Percentiles rank a stretch among this genome's conserved stretches.
Evolutionary conservation across 2,329 filamentous ascomycete species (phyloP).

Genomic region (Ophiostoma fasciatum): DNA sequence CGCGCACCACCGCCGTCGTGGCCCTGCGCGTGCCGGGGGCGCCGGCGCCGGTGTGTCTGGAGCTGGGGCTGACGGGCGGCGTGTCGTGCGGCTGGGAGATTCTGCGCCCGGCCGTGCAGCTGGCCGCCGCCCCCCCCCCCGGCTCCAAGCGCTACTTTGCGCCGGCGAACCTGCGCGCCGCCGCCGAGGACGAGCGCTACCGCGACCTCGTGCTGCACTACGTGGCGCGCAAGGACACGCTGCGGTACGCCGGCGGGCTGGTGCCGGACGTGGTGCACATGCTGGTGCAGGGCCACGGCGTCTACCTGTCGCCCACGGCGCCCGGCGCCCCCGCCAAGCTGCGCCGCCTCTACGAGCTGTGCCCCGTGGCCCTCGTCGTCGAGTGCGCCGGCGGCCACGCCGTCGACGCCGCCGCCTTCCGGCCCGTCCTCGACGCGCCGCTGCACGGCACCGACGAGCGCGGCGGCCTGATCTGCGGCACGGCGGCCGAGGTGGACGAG

Average conservation of each 20-base stretch:
- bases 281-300: conserved; percentile 44
- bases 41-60: conserved; percentile 30
- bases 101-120: conserved; percentile 24
- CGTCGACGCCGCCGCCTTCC: conserved; percentile 31
- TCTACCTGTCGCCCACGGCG: conserved; percentile 45
- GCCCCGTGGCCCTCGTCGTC: conserved; percentile 42
- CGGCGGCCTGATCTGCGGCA: conserved; percentile 36
- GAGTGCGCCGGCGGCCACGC: conserved; percentile 45
- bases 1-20: conserved; percentile 39
- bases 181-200: conserved; percentile 35
- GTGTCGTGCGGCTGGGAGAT: conserved; percentile 18
- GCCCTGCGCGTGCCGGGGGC: conserved; percentile 33
- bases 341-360: conserved; percentile 42
- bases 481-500: conserved; percentile 29
- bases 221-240: conserved; percentile 38
- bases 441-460: conserved; percentile 31
- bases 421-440: conserved; percentile 23
- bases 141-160: conserved; percentile 40
- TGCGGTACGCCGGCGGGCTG: conserved; percentile 45
- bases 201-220: conserved; percentile 32
- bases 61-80: conserved; percentile 26
- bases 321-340: conserved; percentile 38
- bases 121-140: conserved; percentile 24
- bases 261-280: conserved; percentile 47
- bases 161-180: conserved; percentile 44